These are phyloP conservation scores for Lipomyces mesembrius DNA, from an alignment of 805 yeast genomes.

Conservation along the genomic window DNA sequence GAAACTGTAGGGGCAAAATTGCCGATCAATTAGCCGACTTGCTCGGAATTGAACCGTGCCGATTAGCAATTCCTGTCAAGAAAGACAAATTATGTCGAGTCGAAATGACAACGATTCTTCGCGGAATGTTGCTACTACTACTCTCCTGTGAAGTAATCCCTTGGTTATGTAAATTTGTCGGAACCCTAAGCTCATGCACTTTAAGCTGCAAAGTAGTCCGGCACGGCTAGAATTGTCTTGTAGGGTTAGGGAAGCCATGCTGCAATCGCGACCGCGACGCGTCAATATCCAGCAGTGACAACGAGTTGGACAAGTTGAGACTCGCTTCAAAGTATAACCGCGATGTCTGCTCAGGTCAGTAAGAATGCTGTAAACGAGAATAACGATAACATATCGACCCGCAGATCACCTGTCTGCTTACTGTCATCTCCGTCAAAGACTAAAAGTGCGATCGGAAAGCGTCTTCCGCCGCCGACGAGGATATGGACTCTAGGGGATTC, in stretches of 20 bases:
- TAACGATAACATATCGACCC: not conserved
- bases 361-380: not conserved
- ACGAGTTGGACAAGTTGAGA: no score
- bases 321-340: not conserved
- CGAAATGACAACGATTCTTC: not conserved
- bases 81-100: not conserved
- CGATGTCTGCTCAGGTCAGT: not conserved
- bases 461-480: slow-evolving; percentile 8
- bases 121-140: not conserved
- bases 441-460: not conserved
- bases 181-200: no score
- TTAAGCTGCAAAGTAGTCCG: no score
- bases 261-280: no score
- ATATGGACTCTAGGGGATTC: slow-evolving; percentile 26
- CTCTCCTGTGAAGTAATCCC: no score
- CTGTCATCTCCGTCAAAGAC: slow-evolving; percentile 14
- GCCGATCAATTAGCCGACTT: no score
- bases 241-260: no score
- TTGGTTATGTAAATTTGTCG: no score
- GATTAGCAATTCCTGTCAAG: not conserved
- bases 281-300: no score
- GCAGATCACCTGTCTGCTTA: not conserved
- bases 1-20: not conserved
- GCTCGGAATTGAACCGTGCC: not conserved
- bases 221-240: no score